Base-by-base conservation (phyloP, 805 yeast species). In the Myxozyma lipomycoides region DNA sequence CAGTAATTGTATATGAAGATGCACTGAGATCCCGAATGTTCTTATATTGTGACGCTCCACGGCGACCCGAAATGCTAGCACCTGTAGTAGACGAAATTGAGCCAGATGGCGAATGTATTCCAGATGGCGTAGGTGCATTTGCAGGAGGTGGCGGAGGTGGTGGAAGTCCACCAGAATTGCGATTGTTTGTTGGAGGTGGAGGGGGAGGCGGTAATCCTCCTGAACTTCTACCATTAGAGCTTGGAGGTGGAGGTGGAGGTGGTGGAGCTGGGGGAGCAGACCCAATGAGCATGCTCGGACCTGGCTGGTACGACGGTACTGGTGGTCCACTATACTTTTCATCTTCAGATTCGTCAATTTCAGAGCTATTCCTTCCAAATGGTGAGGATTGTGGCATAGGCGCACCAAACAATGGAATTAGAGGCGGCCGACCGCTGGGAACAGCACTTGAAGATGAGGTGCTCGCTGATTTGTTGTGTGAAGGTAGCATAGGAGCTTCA, bases 1-100 rank as follows among this genome's bases (percentile, higher is more conserved):
- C 49, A 23, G 34, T 34, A 49, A 83, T 80, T 0, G 88, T 83
- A 63, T 82, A 83, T 1, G 83, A 75, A 61, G 83, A 79, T 0
- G 83, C 80, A 46, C 82, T 82, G 21, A 82, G 78, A 50, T 78
- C 78, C 38, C 88, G 71, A 53, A 82, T 67, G 48, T 75, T 72
- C 41, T 75, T 30, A 62, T 70, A 52, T 52, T 53, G 48, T 1
- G 46, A 42, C 1, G 56, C 45, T 17, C 46, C 51, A 28, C 6
- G 44, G 22, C 42, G 46, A 17, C 25, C 37, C 4, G 34, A 17
- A 7, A 32, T 17, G 24, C 22, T n/a, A 15, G 6, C 18, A 25
- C 54, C 19, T 35, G 42, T 41, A 4, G 44, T 40, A 18, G 52
- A 41, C 10, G 46, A 6, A 22, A 37, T 30, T 4, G 56, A 52